Conservation (phyloP, 2,329 filamentous ascomycete genomes). For the Blastomyces silverae region DNA sequence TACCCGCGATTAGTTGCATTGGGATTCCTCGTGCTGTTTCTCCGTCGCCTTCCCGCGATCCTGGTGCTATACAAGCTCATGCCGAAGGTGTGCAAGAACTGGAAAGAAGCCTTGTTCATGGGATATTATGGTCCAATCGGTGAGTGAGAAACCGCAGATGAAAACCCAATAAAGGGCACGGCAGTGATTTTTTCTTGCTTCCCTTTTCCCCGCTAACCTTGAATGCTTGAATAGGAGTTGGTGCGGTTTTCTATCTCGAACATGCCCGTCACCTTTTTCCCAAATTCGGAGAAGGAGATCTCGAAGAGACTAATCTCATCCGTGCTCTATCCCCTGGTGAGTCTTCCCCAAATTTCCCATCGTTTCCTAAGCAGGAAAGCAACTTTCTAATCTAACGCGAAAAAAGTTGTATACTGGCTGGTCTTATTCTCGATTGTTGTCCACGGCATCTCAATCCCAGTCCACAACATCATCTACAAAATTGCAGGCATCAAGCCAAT, state of each 20-base stretch:
- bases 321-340: slow-evolving; percentile 37
- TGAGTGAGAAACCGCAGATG: slow-evolving; percentile 18
- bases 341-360: slow-evolving; percentile 5
- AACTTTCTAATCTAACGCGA: neutral
- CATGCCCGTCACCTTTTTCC: slow-evolving; percentile 42
- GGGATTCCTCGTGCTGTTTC: slow-evolving; percentile 48
- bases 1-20: slow-evolving; percentile 46
- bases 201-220: neutral
- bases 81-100: slow-evolving; percentile 47
- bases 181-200: neutral
- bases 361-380: neutral
- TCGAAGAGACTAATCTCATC: slow-evolving; percentile 38
- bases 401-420: slow-evolving; percentile 42
- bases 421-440: slow-evolving; percentile 39
- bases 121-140: slow-evolving; percentile 48
- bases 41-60: slow-evolving; percentile 54
- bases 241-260: slow-evolving; percentile 44
- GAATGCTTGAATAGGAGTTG: slow-evolving; percentile 31
- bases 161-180: neutral
- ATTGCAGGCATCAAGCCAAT: slow-evolving; percentile 29
- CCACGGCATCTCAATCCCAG: slow-evolving; percentile 37
- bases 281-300: slow-evolving; percentile 35
- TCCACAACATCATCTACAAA: slow-evolving; percentile 31
- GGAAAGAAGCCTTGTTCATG: slow-evolving; percentile 56
- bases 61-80: slow-evolving; percentile 51